phyloP scores from a whole-genome alignment of 2,329 filamentous ascomycete genomes.

The Fonsecaea multimorphosa region DNA sequence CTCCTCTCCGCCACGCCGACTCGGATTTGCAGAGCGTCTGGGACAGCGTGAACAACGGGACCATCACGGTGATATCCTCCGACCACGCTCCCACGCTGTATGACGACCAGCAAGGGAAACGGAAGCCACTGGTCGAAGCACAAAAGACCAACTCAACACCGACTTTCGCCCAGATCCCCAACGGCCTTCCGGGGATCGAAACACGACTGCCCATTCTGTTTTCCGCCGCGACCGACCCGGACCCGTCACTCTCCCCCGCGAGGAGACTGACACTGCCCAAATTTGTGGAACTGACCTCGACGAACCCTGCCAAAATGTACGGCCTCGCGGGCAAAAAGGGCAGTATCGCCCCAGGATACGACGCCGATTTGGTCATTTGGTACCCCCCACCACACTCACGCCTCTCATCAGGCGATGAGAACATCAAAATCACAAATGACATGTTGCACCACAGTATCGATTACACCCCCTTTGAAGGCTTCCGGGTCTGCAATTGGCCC shows the following conservation, averaged over 20 bases:
- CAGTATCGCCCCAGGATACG: constrained; percentile 50
- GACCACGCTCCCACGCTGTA: constrained; percentile 54
- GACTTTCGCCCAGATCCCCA: constrained; percentile 51
- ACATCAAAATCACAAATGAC: constrained; percentile 40
- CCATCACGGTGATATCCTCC: constrained; percentile 62
- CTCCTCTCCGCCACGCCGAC: constrained; percentile 56
- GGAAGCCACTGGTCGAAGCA: constrained; percentile 40
- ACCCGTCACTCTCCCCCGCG: neutral
- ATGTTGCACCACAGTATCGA: constrained; percentile 47
- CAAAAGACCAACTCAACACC: constrained; percentile 34
- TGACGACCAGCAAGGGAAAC: constrained; percentile 47
- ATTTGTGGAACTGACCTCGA: constrained; percentile 54
- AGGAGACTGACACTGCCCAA: constrained; percentile 44
- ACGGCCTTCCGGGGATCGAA: constrained; percentile 53
- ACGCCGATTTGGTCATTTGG: constrained; percentile 55
- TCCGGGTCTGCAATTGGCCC: constrained; percentile 46
- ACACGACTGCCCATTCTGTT: constrained; percentile 52
- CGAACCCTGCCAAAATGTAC: constrained; percentile 54
- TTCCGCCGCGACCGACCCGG: constrained; percentile 38
- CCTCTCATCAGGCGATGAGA: neutral
- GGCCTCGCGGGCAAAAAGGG: constrained; percentile 51
- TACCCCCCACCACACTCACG: constrained; percentile 42
- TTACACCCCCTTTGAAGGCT: constrained; percentile 47
- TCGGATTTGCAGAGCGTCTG: constrained; percentile 59
- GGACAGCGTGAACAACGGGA: constrained; percentile 59